Conservation (phyloP, 1,284 basidiomycete species). For the Puccinia horiana region DNA sequence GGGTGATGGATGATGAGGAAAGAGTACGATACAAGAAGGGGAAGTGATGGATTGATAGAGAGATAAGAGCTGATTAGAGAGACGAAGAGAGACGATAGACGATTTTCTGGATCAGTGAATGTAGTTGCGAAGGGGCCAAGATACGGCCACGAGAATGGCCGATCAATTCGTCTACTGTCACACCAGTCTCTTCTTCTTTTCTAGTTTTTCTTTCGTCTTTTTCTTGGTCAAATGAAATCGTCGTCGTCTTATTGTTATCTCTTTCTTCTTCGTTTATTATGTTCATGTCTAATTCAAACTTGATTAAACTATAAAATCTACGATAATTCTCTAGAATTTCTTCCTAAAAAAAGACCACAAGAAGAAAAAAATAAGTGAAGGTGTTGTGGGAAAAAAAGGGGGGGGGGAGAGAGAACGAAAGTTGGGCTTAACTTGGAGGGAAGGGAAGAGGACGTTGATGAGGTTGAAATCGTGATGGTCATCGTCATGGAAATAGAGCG, state of each 20-base stretch:
- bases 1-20: too few relatives aligned
- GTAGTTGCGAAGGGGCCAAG: not conserved
- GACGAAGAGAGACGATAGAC: not conserved
- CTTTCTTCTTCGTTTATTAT: not conserved
- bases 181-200: not conserved
- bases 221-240: not conserved
- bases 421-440: slow-evolving; percentile 19
- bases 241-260: not conserved
- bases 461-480: slow-evolving; percentile 24
- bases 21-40: too few relatives aligned
- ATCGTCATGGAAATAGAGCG: slow-evolving; percentile 41
- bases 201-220: too few relatives aligned
- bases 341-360: slow-evolving; percentile 21
- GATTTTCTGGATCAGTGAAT: slow-evolving; percentile 2
- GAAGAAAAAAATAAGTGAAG: not conserved
- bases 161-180: not conserved
- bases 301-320: slow-evolving; percentile 34
- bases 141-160: not conserved
- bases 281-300: slow-evolving; percentile 23
- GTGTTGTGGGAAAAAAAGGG: not conserved
- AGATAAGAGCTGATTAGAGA: not conserved
- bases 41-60: not conserved
- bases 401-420: not conserved
- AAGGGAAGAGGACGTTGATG: slow-evolving; percentile 38
- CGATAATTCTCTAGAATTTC: slow-evolving; percentile 20